Evolutionary conservation across 106 monocot genomes (phyloP).

Genomic region (Iris macrosiphon): DNA sequence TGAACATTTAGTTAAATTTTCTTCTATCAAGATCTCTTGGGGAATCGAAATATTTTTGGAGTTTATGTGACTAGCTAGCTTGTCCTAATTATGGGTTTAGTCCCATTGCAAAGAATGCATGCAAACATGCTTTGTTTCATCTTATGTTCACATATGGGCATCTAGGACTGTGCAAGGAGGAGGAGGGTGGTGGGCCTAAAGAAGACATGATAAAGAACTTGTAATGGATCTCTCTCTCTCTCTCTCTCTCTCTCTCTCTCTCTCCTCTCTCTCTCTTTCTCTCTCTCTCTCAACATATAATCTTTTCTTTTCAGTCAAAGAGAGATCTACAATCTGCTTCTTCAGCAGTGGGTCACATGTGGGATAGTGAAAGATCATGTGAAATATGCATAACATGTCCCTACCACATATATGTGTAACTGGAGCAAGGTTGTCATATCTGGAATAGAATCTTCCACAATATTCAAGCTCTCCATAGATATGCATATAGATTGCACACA

Average conservation of each 20-base stretch:
- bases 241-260: slow-evolving; percentile 12
- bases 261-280: background rate
- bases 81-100: too few species aligned
- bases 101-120: too few species aligned
- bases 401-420: background rate
- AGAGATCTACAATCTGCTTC: slow-evolving; percentile 28
- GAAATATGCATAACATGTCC: slow-evolving; percentile 39
- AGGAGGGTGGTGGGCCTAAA: slow-evolving; percentile 19
- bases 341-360: slow-evolving; percentile 59
- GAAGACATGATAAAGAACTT: slow-evolving; percentile 2
- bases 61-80: background rate
- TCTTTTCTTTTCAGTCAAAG: slow-evolving; percentile 38
- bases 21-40: too few species aligned
- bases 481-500: too few species aligned
- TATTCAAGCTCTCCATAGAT: slow-evolving; percentile 24
- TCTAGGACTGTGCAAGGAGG: slow-evolving; percentile 26
- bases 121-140: background rate
- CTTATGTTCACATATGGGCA: slow-evolving; percentile 18
- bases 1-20: too few species aligned
- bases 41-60: background rate
- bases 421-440: slow-evolving; percentile 44
- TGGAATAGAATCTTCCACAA: slow-evolving; percentile 81
- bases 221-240: background rate
- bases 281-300: background rate
- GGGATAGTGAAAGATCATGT: slow-evolving; percentile 44